A percentile compares a stretch with the other conserved stretches of the same genome.
phyloP scores from a whole-genome alignment of 2,329 filamentous ascomycete genomes.

The Penicillium sp. region DNA sequence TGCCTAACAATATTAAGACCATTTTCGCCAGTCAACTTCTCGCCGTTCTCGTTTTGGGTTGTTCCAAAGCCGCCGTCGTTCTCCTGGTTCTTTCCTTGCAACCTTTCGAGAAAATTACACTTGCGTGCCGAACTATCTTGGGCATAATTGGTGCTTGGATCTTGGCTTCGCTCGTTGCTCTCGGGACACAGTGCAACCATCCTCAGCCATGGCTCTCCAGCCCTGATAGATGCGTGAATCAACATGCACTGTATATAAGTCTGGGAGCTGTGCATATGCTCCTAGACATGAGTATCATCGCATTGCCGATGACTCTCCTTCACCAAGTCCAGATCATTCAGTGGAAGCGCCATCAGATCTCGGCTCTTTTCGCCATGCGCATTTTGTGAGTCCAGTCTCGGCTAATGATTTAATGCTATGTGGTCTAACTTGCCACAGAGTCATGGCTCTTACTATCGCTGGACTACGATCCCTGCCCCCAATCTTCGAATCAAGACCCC shows the following conservation, averaged over 20 bases:
- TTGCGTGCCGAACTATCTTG: constrained; percentile 7
- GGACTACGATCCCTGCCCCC: constrained; percentile 5
- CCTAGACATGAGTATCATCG: constrained; percentile 10
- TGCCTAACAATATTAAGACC: neutral
- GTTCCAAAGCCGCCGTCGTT: constrained; percentile 11
- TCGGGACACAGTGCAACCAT: constrained; percentile 7
- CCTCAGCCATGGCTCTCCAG: constrained; percentile 6
- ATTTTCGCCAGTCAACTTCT: constrained; percentile 11
- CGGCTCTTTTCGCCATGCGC: constrained; percentile 11
- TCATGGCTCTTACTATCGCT: constrained; percentile 9
- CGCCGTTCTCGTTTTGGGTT: constrained; percentile 7
- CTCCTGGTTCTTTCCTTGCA: constrained; percentile 9
- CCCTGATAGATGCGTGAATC: constrained; percentile 7
- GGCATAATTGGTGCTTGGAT: constrained; percentile 5
- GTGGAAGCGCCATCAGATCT: constrained; percentile 10
- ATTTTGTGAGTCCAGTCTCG: constrained; percentile 2
- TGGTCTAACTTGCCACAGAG: constrained; percentile 2
- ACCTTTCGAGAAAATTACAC: constrained; percentile 3
- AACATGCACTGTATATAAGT: constrained; percentile 8
- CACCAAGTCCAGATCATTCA: constrained; percentile 12
- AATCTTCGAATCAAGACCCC: neutral
- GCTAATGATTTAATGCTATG: neutral
- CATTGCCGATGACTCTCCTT: constrained; percentile 5
- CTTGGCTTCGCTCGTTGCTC: constrained; percentile 4
- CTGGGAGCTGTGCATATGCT: constrained; percentile 3